Evolutionary conservation across 352 stramenopile species (phyloP).

Genomic region (Pythium brachiatum): DNA sequence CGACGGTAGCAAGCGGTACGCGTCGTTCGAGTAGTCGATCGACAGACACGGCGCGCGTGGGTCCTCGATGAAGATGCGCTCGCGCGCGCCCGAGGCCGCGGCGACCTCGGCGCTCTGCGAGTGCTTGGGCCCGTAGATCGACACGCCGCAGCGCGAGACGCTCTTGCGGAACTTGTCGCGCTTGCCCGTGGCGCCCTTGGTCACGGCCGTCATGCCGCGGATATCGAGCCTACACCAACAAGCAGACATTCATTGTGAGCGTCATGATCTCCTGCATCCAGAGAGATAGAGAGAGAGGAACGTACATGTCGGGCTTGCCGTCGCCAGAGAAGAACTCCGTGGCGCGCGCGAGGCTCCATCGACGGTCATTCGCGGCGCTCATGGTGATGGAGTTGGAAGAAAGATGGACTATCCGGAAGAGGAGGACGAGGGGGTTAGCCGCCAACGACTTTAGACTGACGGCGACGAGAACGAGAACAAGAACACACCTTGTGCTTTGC

Average conservation of each 20-base stretch:
- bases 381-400: constrained; percentile 10
- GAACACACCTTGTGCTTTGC: neutral
- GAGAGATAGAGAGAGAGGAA: neutral
- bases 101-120: constrained; percentile 47
- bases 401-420: neutral
- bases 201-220: constrained; percentile 82
- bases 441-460: too few species aligned
- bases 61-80: constrained; percentile 89
- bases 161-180: constrained; percentile 88
- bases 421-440: neutral
- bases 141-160: constrained; percentile 80
- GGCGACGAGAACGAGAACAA: neutral
- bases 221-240: constrained; percentile 67
- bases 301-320: constrained; percentile 84
- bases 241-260: neutral
- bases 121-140: constrained; percentile 87
- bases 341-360: constrained; percentile 83
- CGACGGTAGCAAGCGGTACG: constrained; percentile 79
- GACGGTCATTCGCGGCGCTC: constrained; percentile 40
- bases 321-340: constrained; percentile 89
- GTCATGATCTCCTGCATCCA: neutral
- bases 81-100: constrained; percentile 32
- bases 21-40: constrained; percentile 86
- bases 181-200: constrained; percentile 81
- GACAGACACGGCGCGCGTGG: constrained; percentile 77